A percentile compares a stretch with the other conserved stretches of the same genome.
Conservation (phyloP, 176 grass and related monocot species). For the Carex myosuroides region DNA sequence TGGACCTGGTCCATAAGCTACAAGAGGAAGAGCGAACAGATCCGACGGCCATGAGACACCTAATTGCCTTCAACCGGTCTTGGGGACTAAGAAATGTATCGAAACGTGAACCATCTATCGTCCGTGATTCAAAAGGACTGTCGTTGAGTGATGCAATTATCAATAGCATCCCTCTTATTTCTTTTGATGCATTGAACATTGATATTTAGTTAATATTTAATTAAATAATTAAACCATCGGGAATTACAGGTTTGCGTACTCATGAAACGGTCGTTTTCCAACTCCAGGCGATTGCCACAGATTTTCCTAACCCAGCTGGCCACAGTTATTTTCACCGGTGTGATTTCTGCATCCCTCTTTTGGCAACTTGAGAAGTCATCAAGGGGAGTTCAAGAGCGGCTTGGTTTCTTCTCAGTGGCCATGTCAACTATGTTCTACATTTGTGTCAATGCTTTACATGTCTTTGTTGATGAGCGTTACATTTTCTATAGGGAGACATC, state of each 20-base stretch:
- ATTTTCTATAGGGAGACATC: constrained; percentile 82
- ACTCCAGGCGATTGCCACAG: constrained; percentile 57
- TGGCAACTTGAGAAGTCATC: constrained; percentile 30
- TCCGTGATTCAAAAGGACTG: neutral
- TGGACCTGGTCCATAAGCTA: constrained; percentile 15
- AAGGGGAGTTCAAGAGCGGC: constrained; percentile 42
- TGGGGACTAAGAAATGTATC: neutral
- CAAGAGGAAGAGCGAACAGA: neutral
- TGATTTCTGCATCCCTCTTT: constrained; percentile 61
- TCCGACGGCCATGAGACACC: neutral
- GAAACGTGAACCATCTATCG: neutral
- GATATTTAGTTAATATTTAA: neutral
- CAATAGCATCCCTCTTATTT: neutral
- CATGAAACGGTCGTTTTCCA: constrained; percentile 47
- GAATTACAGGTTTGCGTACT: constrained; percentile 52
- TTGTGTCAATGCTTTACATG: constrained; percentile 64
- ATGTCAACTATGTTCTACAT: constrained; percentile 82
- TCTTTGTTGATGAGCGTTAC: constrained; percentile 82
- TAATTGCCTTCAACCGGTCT: neutral
- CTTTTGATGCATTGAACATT: neutral
- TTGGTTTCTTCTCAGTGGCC: constrained; percentile 72
- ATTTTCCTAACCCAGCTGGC: constrained; percentile 54
- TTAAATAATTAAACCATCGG: constrained; percentile 52
- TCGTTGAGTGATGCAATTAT: neutral
- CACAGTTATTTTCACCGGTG: constrained; percentile 54